phyloP scores from a whole-genome alignment of 768 basidiomycete genomes.

The Pleurotus ostreatus region DNA sequence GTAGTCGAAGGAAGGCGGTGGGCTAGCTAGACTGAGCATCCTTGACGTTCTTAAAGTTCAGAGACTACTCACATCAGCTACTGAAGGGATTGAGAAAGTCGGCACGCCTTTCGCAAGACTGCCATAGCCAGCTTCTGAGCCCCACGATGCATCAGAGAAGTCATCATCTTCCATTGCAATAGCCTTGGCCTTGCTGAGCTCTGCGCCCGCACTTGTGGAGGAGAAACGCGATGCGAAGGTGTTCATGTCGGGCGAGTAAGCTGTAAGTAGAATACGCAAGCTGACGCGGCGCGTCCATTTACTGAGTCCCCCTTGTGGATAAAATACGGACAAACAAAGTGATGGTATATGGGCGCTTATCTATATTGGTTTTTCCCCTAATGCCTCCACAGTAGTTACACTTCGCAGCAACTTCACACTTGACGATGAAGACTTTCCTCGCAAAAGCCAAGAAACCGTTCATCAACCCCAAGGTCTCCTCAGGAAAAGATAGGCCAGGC shows the following conservation, averaged over 20 bases:
- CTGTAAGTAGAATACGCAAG: constrained; percentile 15
- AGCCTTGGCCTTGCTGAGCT: constrained; percentile 46
- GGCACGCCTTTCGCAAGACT: constrained; percentile 68
- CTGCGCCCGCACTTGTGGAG: constrained; percentile 44
- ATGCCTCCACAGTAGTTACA: too few relatives aligned
- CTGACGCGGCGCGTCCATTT: constrained; percentile 36
- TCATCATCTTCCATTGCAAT: constrained; percentile 57
- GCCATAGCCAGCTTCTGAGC: constrained; percentile 80
- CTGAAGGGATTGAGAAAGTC: constrained; percentile 65
- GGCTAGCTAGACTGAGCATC: constrained; percentile 70
- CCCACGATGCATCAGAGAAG: constrained; percentile 71
- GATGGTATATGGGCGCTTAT: constrained; percentile 1
- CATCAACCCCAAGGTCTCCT: constrained; percentile 16
- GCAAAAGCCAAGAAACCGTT: constrained; percentile 32
- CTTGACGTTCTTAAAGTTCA: constrained; percentile 9
- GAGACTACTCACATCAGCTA: constrained; percentile 63
- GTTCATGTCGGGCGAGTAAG: constrained; percentile 55
- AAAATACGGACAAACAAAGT: constrained; percentile 3
- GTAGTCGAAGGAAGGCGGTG: constrained; percentile 81
- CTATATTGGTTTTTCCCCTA: too few relatives aligned
- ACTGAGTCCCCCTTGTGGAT: neutral
- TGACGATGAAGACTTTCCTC: constrained; percentile 40
- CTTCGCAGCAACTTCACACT: neutral
- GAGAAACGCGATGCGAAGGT: constrained; percentile 63
- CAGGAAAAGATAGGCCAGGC: constrained; percentile 5